These are phyloP conservation scores for Phytophthora capsici DNA, from an alignment of 352 stramenopile genomes.

Conservation along the genomic window DNA sequence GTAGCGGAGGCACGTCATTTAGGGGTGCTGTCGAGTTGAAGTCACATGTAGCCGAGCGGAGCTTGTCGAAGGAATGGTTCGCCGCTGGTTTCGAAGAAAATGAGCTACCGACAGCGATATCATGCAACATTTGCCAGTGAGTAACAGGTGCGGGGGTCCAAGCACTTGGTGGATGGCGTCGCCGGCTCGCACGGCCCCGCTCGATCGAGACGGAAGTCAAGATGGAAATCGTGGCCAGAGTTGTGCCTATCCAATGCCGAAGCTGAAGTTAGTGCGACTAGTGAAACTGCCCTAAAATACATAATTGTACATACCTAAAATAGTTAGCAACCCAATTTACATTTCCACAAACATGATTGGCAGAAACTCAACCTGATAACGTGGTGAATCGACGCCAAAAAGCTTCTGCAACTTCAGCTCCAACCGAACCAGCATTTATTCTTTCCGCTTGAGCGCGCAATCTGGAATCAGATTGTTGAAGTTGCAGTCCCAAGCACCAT, in stretches of 20 bases:
- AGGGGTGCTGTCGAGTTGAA: neutral
- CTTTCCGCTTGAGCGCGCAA: too few species aligned
- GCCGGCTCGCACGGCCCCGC: neutral
- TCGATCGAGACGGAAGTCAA: conserved; percentile 2
- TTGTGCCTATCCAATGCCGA: conserved; percentile 1
- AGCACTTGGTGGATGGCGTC: conserved; percentile 17
- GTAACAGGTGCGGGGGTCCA: conserved; percentile 12
- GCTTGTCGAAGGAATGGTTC: conserved; percentile 6
- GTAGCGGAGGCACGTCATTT: conserved; percentile 3
- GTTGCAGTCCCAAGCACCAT: conserved; percentile 24
- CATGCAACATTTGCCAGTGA: neutral
- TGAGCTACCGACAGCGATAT: conserved; percentile 8
- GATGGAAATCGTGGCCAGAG: neutral
- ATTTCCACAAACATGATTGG: neutral
- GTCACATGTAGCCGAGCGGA: neutral
- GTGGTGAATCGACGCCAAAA: neutral
- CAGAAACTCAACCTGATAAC: neutral
- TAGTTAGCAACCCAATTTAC: neutral
- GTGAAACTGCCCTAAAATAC: neutral
- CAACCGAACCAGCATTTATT: too few species aligned
- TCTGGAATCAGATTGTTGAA: conserved; percentile 30
- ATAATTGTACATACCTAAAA: neutral
- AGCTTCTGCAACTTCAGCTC: neutral
- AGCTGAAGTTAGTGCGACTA: conserved; percentile 14
- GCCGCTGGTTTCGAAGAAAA: conserved; percentile 28